These are phyloP conservation scores for Aureobasidium sp. DNA, from an alignment of 2,329 filamentous ascomycete species.

Conservation along the genomic window DNA sequence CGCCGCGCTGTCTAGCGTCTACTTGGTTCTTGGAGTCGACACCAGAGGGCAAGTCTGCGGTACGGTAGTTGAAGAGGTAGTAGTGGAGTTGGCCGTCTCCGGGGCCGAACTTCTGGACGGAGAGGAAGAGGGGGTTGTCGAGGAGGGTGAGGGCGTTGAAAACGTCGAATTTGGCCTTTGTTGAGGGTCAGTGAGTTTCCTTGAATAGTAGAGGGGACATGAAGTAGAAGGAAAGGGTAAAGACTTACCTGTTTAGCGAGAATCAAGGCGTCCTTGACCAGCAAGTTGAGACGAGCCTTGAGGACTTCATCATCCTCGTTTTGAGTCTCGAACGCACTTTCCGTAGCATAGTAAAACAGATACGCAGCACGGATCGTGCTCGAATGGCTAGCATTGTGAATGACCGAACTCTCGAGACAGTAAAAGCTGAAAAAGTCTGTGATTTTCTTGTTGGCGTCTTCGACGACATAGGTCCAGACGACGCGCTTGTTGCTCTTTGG, in stretches of 20 bases:
- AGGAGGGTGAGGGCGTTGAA: slow-evolving; percentile 92
- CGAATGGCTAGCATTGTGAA: slow-evolving; percentile 68
- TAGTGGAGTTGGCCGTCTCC: slow-evolving; percentile 94
- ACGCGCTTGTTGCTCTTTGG: slow-evolving; percentile 62
- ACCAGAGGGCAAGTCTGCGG: slow-evolving; percentile 75
- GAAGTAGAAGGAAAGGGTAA: too few relatives aligned
- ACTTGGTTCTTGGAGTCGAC: slow-evolving; percentile 71
- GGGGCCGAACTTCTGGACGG: slow-evolving; percentile 87
- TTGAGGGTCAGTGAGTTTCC: neutral
- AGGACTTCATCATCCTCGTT: slow-evolving; percentile 41
- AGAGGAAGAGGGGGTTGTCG: slow-evolving; percentile 89
- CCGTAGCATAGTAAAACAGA: slow-evolving; percentile 92
- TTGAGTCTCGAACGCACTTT: slow-evolving; percentile 54
- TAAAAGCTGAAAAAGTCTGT: slow-evolving; percentile 98
- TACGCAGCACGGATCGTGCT: slow-evolving; percentile 86
- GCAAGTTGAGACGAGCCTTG: slow-evolving; percentile 62
- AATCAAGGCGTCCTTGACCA: slow-evolving; percentile 80
- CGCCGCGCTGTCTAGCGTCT: slow-evolving; percentile 70
- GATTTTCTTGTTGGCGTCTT: slow-evolving; percentile 62
- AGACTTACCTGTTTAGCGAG: slow-evolving; percentile 63
- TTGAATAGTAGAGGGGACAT: too few relatives aligned
- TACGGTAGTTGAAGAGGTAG: slow-evolving; percentile 95
- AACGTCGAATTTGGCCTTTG: slow-evolving; percentile 71
- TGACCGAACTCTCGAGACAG: slow-evolving; percentile 78
- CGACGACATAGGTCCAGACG: slow-evolving; percentile 89